phyloP scores from a whole-genome alignment of 2,329 filamentous ascomycete species.

The Lasiodiplodia sp. region DNA sequence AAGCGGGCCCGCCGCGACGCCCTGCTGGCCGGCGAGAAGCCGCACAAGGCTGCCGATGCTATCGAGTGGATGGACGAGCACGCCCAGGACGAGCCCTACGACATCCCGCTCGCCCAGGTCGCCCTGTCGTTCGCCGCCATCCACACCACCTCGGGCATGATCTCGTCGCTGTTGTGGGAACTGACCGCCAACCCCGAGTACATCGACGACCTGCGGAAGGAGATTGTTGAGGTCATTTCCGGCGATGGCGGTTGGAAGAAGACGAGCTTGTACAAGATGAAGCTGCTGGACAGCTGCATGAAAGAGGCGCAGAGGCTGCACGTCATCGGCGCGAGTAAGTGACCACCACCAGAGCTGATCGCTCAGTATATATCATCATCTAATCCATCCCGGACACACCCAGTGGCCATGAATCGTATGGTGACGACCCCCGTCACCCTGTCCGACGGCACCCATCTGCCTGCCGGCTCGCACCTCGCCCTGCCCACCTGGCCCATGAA shows the following conservation, averaged over 20 bases:
- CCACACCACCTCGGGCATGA: slow-evolving; percentile 31
- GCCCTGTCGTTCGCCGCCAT: slow-evolving; percentile 33
- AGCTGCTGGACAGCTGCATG: slow-evolving; percentile 52
- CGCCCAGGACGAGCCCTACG: slow-evolving; percentile 31
- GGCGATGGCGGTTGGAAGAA: slow-evolving; percentile 41
- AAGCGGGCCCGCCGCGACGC: slow-evolving; percentile 27
- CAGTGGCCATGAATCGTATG: neutral
- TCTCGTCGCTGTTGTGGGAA: slow-evolving; percentile 2
- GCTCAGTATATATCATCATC: neutral
- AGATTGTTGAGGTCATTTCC: neutral
- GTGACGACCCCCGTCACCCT: slow-evolving; percentile 10
- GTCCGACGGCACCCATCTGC: slow-evolving; percentile 22
- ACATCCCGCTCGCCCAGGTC: slow-evolving; percentile 32
- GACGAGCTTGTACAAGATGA: slow-evolving; percentile 48
- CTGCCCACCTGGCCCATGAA: slow-evolving; percentile 14
- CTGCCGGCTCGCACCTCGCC: neutral
- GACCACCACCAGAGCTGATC: neutral
- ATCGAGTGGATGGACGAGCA: slow-evolving; percentile 34
- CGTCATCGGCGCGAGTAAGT: neutral
- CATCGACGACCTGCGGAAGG: slow-evolving; percentile 15
- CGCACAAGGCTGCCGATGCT: slow-evolving; percentile 27
- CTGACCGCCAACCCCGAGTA: neutral
- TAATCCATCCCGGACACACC: neutral
- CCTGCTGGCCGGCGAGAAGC: slow-evolving; percentile 32
- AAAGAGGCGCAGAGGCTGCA: slow-evolving; percentile 48